Evolutionary conservation across 2,329 filamentous ascomycete genomes (phyloP).

Genomic region (Fusarium sp.): DNA sequence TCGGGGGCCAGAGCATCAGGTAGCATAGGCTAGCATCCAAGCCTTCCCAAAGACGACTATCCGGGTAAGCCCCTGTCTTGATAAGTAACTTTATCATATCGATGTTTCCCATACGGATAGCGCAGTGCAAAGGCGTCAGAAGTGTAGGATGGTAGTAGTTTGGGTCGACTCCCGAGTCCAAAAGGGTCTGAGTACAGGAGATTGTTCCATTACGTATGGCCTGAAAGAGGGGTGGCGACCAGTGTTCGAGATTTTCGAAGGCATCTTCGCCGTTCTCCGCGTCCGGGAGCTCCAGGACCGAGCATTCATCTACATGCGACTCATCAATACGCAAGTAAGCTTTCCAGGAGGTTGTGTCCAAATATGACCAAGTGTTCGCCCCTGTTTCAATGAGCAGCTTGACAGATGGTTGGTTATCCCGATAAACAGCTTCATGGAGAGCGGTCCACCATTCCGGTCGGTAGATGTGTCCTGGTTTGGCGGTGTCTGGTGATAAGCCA

Average conservation of each 20-base stretch:
- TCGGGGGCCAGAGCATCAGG: too few species aligned
- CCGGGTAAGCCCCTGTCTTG: background rate
- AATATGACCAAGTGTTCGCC: background rate
- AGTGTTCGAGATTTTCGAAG: too few species aligned
- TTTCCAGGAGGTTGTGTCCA: background rate
- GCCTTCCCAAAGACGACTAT: fast-evolving
- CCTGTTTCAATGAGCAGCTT: background rate
- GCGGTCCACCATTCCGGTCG: too few species aligned
- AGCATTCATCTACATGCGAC: background rate
- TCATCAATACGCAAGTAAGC: too few species aligned
- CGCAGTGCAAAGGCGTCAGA: background rate
- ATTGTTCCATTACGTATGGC: background rate
- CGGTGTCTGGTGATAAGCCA: too few species aligned
- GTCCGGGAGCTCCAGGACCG: background rate
- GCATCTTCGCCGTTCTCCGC: background rate
- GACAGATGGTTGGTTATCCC: background rate
- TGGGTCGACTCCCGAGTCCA: background rate
- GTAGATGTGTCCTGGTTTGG: too few species aligned
- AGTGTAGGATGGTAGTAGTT: background rate
- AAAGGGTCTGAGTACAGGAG: fast-evolving
- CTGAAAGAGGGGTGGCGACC: background rate
- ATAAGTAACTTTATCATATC: background rate
- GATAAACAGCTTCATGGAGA: background rate
- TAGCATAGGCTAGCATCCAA: too few species aligned
- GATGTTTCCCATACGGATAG: fast-evolving